These are phyloP conservation scores for Poronia punctata DNA, from an alignment of 495 filamentous ascomycete genomes.

Conservation along the genomic window DNA sequence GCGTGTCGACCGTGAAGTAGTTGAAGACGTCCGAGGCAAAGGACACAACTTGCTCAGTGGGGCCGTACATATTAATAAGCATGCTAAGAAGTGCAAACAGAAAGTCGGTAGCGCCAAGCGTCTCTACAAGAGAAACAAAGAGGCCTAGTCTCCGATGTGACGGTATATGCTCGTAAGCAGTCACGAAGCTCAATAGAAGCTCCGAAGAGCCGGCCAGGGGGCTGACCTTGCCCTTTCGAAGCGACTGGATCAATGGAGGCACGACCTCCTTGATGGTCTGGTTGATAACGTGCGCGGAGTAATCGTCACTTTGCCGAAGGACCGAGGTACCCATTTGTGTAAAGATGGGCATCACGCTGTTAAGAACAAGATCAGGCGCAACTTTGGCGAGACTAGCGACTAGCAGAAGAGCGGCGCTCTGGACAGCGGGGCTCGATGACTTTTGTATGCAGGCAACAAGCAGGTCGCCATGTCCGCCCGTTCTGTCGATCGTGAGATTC, in stretches of 20 bases:
- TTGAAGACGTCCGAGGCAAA: slow-evolving; percentile 50
- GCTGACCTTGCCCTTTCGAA: slow-evolving; percentile 70
- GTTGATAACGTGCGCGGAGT: slow-evolving; percentile 87
- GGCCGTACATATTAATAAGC: slow-evolving; percentile 61
- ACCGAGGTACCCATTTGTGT: slow-evolving; percentile 92
- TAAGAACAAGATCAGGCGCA: slow-evolving; percentile 80
- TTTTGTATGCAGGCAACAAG: slow-evolving; percentile 87
- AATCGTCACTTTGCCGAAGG: slow-evolving; percentile 85
- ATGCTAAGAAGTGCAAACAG: slow-evolving; percentile 65
- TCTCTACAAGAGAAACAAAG: slow-evolving; percentile 73
- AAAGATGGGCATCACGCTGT: slow-evolving; percentile 98
- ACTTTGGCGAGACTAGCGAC: slow-evolving; percentile 75
- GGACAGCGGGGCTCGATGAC: slow-evolving; percentile 80
- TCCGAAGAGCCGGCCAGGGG: slow-evolving; percentile 74
- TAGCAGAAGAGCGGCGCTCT: slow-evolving; percentile 84
- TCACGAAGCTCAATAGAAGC: slow-evolving; percentile 82
- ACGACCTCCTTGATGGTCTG: slow-evolving; percentile 86
- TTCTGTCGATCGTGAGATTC: slow-evolving; percentile 60
- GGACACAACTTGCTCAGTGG: slow-evolving; percentile 39
- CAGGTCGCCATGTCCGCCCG: slow-evolving; percentile 73
- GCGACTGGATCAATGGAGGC: slow-evolving; percentile 78
- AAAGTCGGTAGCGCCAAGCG: slow-evolving; percentile 76
- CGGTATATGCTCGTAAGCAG: slow-evolving; percentile 91
- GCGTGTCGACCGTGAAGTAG: slow-evolving; percentile 54
- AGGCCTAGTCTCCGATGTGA: slow-evolving; percentile 70